Evolutionary conservation across 495 filamentous ascomycete genomes (phyloP), one percentile per base, ranked within the genome.

Genomic region (Trichocladium antarcticum): DNA sequence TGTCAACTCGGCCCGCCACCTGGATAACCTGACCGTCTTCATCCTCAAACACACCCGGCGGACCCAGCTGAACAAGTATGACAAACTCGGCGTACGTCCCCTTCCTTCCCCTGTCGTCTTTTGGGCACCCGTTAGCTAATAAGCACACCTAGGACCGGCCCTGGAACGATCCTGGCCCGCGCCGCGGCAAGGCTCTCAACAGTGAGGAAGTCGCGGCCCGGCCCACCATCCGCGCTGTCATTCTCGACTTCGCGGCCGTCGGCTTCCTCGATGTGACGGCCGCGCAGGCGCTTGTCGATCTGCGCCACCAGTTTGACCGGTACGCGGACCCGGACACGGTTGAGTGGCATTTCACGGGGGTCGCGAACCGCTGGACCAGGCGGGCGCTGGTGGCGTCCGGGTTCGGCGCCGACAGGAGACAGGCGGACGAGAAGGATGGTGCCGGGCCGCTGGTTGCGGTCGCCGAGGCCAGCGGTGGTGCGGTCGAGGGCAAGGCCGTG

Each of bases 161-260:
- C 0, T 97, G 90, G 90, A 96, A 96, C 59, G 81, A 95, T 61
- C 83, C 90, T 2, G 89, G 85, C 34, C 85, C 87, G 16, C 74
- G 78, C n/a, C 74, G 72, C 46, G 79, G 80, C 48, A 63, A 79
- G 55, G 20, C 35, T 4, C 14, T 27, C 11, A 40, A 58, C 12
- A 37, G 31, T 6, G 62, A 64, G 12, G 63, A 69, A 29, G 61
- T 57, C 24, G 58, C 58, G 38, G 41, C 51, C 22, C 57, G 61
- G 0, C 73, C 74, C 5, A 59, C 67, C 16, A 69, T 77, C 16
- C 64, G 66, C 11, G 72, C 73, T 12, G 53, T 77, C 12, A 64
- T 77, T 35, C 64, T 76, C 11, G 73, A 77, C 58, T 74, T 73
- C 46, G 55, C 69, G 1, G 64, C 70, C 10, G 68, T 77, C 36